These are phyloP conservation scores for Helicocarpus griseus DNA, from an alignment of 2,329 filamentous ascomycete genomes.

Conservation along the genomic window DNA sequence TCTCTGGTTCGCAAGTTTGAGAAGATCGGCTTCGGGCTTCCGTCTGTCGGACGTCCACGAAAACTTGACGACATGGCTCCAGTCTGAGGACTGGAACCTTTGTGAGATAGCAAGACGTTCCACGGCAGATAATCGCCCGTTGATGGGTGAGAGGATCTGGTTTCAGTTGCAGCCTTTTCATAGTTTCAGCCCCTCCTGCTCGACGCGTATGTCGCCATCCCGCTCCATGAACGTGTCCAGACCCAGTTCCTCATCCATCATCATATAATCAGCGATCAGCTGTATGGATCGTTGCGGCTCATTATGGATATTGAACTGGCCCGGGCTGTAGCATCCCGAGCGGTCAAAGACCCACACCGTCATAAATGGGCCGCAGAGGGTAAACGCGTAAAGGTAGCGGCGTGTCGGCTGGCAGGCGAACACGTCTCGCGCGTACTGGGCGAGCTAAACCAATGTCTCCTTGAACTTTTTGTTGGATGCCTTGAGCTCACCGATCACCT, in stretches of 20 bases:
- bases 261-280: slow-evolving; percentile 18
- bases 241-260: slow-evolving; percentile 23
- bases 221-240: slow-evolving; percentile 20
- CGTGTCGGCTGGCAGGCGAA: slow-evolving; percentile 18
- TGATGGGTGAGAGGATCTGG: slow-evolving; percentile 3
- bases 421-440: slow-evolving; percentile 10
- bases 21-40: slow-evolving; percentile 17
- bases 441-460: slow-evolving; percentile 10
- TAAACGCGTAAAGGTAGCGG: slow-evolving; percentile 22
- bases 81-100: slow-evolving; percentile 10
- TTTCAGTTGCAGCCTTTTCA: slow-evolving; percentile 1
- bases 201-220: slow-evolving; percentile 5
- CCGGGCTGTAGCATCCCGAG: neutral
- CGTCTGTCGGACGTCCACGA: slow-evolving; percentile 22
- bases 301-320: slow-evolving; percentile 20
- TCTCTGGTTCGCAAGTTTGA: slow-evolving; percentile 16
- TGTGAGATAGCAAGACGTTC: slow-evolving; percentile 17
- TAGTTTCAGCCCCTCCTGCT: neutral
- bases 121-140: slow-evolving; percentile 15
- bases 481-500: slow-evolving; percentile 13
- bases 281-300: slow-evolving; percentile 20
- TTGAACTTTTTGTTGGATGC: slow-evolving; percentile 5
- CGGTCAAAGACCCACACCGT: slow-evolving; percentile 23
- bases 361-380: slow-evolving; percentile 16
- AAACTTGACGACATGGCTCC: slow-evolving; percentile 24